Conservation (phyloP, 2,329 filamentous ascomycete genomes). For the Colletotrichum nymphaeae region DNA sequence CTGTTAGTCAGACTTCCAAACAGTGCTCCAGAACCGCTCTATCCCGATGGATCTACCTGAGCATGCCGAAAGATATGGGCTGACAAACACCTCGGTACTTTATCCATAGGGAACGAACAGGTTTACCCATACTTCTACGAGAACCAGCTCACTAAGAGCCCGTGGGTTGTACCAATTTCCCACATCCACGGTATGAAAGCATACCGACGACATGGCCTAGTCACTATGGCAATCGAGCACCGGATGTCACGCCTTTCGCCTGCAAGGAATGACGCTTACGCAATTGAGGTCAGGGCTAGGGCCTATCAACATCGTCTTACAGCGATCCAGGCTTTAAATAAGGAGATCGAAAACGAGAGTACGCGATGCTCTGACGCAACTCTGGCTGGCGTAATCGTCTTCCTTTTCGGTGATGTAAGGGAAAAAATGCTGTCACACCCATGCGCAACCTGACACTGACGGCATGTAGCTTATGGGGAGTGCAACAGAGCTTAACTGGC, state of each 20-base stretch:
- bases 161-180: conserved; percentile 11
- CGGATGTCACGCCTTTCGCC: conserved; percentile 41
- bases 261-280: conserved; percentile 25
- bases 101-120: conserved; percentile 22
- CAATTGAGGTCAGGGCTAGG: conserved; percentile 37
- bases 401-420: conserved; percentile 19
- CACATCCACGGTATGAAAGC: conserved; percentile 4
- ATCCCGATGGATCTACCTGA: background rate
- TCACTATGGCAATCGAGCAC: conserved; percentile 48
- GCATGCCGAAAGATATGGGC: background rate
- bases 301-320: conserved; percentile 46
- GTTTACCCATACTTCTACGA: conserved; percentile 6
- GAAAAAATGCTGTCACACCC: background rate
- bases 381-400: conserved; percentile 13
- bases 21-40: background rate
- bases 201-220: conserved; percentile 30
- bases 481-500: conserved; percentile 48
- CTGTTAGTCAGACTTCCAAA: conserved; percentile 12
- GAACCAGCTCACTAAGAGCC: conserved; percentile 20
- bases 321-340: conserved; percentile 44
- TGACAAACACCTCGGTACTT: background rate
- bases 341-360: conserved; percentile 39
- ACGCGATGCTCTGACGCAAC: conserved; percentile 23
- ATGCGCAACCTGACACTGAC: background rate
- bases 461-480: conserved; percentile 35